phyloP scores from a whole-genome alignment of 345 rosid species.

The Camelina sativa region DNA sequence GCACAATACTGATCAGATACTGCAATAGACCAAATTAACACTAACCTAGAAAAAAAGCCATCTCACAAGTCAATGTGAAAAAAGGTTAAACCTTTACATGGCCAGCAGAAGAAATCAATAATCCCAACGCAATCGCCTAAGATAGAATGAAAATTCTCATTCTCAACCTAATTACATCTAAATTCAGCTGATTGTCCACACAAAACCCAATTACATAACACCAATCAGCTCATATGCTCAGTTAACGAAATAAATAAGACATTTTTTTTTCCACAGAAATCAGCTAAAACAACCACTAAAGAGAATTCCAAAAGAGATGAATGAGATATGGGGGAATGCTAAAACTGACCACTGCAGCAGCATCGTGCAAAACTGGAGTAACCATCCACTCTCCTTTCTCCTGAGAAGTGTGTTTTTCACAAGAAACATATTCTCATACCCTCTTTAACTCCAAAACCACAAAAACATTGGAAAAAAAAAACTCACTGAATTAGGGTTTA shows the following conservation, averaged over 20 bases:
- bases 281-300: not conserved
- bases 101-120: not conserved
- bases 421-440: conserved; percentile 3
- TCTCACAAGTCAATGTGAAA: not conserved
- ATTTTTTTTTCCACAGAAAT: not conserved
- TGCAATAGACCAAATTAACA: not conserved
- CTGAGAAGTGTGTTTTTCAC: conserved; percentile 41
- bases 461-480: not conserved
- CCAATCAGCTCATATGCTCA: not conserved
- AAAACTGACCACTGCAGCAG: conserved; percentile 80
- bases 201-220: not conserved
- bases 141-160: conserved; percentile 3
- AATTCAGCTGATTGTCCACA: conserved; percentile 4
- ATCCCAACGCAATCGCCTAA: not conserved
- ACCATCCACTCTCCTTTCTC: conserved; percentile 78
- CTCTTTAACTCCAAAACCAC: not conserved
- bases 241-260: not conserved
- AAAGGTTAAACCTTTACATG: conserved; percentile 15
- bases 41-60: not conserved
- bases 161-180: conserved; percentile 13
- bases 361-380: conserved; percentile 81
- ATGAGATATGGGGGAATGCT: not conserved
- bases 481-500: conserved; percentile 65
- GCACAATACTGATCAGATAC: conserved; percentile 13
- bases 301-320: not conserved